Evolutionary conservation across 2,329 filamentous ascomycete species (phyloP), one percentile per base, ranked within the genome.

Genomic region (Hymenoscyphus albidus): DNA sequence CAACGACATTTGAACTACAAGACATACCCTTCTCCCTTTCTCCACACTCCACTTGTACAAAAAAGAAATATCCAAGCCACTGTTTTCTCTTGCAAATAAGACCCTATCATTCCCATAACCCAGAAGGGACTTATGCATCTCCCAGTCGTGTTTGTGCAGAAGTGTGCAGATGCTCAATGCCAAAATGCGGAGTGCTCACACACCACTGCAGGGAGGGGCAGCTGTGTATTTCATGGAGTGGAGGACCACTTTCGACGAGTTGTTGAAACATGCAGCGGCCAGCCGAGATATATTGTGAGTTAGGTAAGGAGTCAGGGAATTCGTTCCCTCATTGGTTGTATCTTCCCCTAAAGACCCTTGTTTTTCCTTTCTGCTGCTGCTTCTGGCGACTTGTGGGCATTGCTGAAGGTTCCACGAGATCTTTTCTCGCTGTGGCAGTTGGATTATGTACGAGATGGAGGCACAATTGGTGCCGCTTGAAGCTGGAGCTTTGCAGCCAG

Each of bases 11-110:
- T 54, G 48, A 54, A 54, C 48, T 54, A 22, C n/a, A n/a, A 48
- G n/a, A 48, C n/a, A 10, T 9, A 35, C 35, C 35, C 44, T 3
- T 22, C 44, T 51, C 44, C 35, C 35, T 35, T 51, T 54, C 48
- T 54, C 48, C 48, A 54, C 18, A 51, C n/a, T 54, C 22, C 48
- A 54, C 48, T 54, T 54, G 48, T 54, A 54, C 22, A 54, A 54
- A 35, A 54, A 54, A 27, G 48, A 54, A 54, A 54, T 12, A 27
- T 13, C 10, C 7, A 54, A 22, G 9, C 48, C 48, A 31, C 48
- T 10, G 3, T 10, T 54, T 3, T 12, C 13, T 54, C 48, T 54
- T 54, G 48, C n/a, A 54, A 54, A 4, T 27, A 27, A 22, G 22
- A 54, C 6, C 18, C 48, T 22, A 54, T 27, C 48, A 54, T 54